These are phyloP conservation scores for Fusarium sp. DNA, from an alignment of 2,329 filamentous ascomycete species.

Conservation along the genomic window DNA sequence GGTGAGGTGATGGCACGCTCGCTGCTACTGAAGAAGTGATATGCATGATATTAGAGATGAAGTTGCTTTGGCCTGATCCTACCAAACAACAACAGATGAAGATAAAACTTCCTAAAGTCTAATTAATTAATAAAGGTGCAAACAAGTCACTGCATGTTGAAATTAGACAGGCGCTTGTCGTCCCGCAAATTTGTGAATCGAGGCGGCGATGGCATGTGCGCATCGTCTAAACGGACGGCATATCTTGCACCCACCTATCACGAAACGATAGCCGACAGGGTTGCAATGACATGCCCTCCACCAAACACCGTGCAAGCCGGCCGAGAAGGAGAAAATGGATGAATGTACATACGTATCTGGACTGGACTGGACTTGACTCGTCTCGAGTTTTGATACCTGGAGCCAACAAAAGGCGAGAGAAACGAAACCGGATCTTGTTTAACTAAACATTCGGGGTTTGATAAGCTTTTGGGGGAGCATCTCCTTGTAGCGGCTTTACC, in stretches of 20 bases:
- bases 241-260: slow-evolving; percentile 45
- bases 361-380: not conserved
- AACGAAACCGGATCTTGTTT: slow-evolving; percentile 35
- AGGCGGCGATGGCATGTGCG: slow-evolving; percentile 30
- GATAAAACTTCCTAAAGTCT: slow-evolving; percentile 8
- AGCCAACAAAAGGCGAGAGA: slow-evolving; percentile 31
- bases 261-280: slow-evolving; percentile 29
- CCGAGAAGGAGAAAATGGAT: not conserved
- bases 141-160: slow-evolving; percentile 22
- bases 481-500: not conserved
- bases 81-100: slow-evolving; percentile 4
- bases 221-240: slow-evolving; percentile 38
- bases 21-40: not conserved
- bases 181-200: slow-evolving; percentile 29
- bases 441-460: slow-evolving; percentile 43
- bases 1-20: not conserved
- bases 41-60: not conserved
- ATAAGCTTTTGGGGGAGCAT: not conserved
- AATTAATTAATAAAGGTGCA: slow-evolving; percentile 10
- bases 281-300: slow-evolving; percentile 17
- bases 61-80: not conserved
- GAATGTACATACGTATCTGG: not conserved
- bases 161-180: slow-evolving; percentile 31
- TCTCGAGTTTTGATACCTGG: not conserved
- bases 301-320: slow-evolving; percentile 30